A percentile compares a stretch with the other conserved stretches of the same genome.
phyloP scores from a whole-genome alignment of 805 yeast genomes.

The Grigorovia yakushimaensis region DNA sequence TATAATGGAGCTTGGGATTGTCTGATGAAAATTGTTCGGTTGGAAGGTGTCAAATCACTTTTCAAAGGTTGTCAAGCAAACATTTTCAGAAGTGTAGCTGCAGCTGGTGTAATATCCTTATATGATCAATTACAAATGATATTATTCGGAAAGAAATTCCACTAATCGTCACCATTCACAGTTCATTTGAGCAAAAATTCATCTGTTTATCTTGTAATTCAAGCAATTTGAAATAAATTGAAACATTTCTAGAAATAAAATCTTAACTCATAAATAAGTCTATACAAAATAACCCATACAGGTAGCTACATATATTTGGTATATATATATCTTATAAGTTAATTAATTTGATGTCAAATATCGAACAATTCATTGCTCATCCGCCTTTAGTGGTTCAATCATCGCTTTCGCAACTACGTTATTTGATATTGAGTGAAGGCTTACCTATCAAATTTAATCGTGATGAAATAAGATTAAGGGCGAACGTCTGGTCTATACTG shows the following conservation, averaged over 20 bases:
- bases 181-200: too few relatives aligned
- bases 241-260: too few relatives aligned
- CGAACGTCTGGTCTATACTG: constrained; percentile 74
- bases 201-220: too few relatives aligned
- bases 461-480: constrained; percentile 30
- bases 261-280: neutral
- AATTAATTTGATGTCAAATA: constrained; percentile 3
- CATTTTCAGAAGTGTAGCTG: constrained; percentile 99
- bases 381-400: constrained; percentile 22
- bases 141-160: constrained; percentile 92
- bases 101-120: constrained; percentile 98
- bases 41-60: constrained; percentile 87
- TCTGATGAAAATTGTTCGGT: constrained; percentile 83
- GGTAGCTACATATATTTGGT: neutral
- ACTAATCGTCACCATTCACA: constrained; percentile 34
- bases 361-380: constrained; percentile 16
- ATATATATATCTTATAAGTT: too few relatives aligned
- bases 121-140: constrained; percentile 95
- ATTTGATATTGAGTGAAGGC: constrained; percentile 17
- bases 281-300: neutral
- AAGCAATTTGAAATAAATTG: too few relatives aligned
- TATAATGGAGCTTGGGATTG: constrained; percentile 93
- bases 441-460: constrained; percentile 7
- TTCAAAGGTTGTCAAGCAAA: constrained; percentile 99
- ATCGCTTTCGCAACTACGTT: constrained; percentile 21